Conservation (phyloP, 1,284 basidiomycete species). For the Phaffia rhodozyma region DNA sequence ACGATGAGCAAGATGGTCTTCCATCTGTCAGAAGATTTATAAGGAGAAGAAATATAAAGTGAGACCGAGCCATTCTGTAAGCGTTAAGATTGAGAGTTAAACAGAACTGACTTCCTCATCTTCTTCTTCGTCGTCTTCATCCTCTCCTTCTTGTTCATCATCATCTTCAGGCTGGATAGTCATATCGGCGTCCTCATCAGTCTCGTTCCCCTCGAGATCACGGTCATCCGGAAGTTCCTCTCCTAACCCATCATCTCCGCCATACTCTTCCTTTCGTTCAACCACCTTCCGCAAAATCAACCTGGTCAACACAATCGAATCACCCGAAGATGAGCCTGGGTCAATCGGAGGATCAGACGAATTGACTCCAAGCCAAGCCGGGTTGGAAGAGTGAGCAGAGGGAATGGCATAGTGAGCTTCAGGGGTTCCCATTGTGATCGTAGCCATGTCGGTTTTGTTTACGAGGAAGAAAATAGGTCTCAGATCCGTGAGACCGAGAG, state of each 20-base stretch:
- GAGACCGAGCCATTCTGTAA: neutral
- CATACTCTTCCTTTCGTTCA: neutral
- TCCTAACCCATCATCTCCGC: neutral
- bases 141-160: constrained; percentile 30
- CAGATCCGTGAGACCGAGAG: too few species aligned
- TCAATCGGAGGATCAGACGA: neutral
- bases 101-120: constrained; percentile 9
- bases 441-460: too few species aligned
- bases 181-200: neutral
- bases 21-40: neutral
- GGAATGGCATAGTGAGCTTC: constrained; percentile 9
- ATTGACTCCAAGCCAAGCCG: constrained; percentile 11
- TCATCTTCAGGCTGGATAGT: constrained; percentile 19
- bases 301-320: neutral
- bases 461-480: too few species aligned
- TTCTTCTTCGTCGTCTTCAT: constrained; percentile 20
- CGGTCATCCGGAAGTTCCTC: neutral
- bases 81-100: neutral
- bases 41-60: neutral
- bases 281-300: neutral
- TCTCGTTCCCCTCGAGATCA: neutral
- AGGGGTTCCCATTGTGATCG: too few species aligned
- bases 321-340: neutral
- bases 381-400: constrained; percentile 18
- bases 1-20: constrained; percentile 28